Base-by-base conservation (phyloP, 192 early-diverging fungal species). In the Backusella psychrophila region DNA sequence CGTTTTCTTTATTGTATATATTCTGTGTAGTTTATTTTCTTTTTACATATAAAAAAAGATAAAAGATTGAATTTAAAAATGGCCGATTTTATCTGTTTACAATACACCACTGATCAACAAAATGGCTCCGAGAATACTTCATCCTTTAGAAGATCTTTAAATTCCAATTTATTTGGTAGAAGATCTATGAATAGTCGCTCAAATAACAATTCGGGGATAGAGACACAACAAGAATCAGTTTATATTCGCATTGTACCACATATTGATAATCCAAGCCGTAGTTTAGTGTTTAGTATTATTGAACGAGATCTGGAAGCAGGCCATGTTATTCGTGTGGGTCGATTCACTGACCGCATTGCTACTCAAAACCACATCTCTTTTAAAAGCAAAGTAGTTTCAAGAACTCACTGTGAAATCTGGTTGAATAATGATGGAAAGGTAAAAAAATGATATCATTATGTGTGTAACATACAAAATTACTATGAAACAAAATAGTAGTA, bases 391-490 rank as follows among this genome's bases (percentile, higher is more conserved):
- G 97, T 99, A 42, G 97, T 98, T 11, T 92, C 90, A 56, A 88
- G 97, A 69, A 93, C 89, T 71, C 97, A 99, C 70, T 96, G 96
- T 3, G 97, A 98, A 79, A 92, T 99, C 68, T 98, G 94, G 91
- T 87, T 88, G 11, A 92, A 94, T 68, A 85, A 86, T 77, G 91
- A 91, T 56, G 75, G 69, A 34, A 77, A 77, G 75, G 75, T 77
- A 77, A 71, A 42, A 2, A 38, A 68, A 56, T 31, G 49, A 46
- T 41, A 41, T 26, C 17, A 41, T 34, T 66, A n/a, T 33, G 11
- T 26, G 65, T 34, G 65, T 21, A 49, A 49, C 46, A 26, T 21
- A 46, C 23, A 44, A 9, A 71, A 71, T 33, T 33, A 33, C 8
- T 29, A 63, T 71, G 41, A 44, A 46, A 44, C 17, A 26, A 19